Percentiles rank a stretch among this genome's conserved stretches.
phyloP scores from a whole-genome alignment of 2,329 filamentous ascomycete species.

The Arachnomyces sp. region DNA sequence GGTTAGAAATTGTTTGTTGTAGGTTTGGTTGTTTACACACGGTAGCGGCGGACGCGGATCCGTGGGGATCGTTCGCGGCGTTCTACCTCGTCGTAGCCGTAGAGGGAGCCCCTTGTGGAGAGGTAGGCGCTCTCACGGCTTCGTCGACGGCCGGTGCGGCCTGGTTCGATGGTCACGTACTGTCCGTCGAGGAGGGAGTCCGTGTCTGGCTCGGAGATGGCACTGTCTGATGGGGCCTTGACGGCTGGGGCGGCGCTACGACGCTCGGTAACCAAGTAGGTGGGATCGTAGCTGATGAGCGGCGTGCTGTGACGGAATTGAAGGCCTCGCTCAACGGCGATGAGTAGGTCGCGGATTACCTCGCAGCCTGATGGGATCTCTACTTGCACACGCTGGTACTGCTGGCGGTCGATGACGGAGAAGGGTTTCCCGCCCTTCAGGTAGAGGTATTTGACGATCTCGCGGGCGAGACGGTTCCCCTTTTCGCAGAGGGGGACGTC shows the following conservation, averaged over 20 bases:
- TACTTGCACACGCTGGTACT: constrained; percentile 30
- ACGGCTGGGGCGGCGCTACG: constrained; percentile 5
- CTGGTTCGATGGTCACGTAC: constrained; percentile 22
- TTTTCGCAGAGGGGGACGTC: constrained; percentile 25
- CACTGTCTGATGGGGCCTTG: not conserved
- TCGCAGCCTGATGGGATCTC: constrained; percentile 32
- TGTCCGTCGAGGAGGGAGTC: no score
- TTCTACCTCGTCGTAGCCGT: constrained; percentile 25
- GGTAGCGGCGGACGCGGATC: no score
- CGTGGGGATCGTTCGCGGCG: constrained; percentile 21
- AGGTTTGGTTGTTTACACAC: no score
- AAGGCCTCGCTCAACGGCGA: constrained; percentile 36
- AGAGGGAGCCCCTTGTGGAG: constrained; percentile 29
- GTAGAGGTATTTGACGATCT: constrained; percentile 30
- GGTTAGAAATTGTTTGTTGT: no score
- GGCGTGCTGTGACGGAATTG: constrained; percentile 9
- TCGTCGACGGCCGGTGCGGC: constrained; percentile 18
- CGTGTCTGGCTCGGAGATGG: constrained; percentile 14
- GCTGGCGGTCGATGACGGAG: constrained; percentile 35
- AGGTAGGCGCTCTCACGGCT: constrained; percentile 29
- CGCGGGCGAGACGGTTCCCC: constrained; percentile 24
- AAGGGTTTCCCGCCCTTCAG: constrained; percentile 29
- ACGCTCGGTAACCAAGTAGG: constrained; percentile 23
- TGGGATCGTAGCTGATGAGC: constrained; percentile 26
- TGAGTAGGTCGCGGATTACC: constrained; percentile 30